Conservation (phyloP, 441 rosid species). For the Flueggea neowawraea region DNA sequence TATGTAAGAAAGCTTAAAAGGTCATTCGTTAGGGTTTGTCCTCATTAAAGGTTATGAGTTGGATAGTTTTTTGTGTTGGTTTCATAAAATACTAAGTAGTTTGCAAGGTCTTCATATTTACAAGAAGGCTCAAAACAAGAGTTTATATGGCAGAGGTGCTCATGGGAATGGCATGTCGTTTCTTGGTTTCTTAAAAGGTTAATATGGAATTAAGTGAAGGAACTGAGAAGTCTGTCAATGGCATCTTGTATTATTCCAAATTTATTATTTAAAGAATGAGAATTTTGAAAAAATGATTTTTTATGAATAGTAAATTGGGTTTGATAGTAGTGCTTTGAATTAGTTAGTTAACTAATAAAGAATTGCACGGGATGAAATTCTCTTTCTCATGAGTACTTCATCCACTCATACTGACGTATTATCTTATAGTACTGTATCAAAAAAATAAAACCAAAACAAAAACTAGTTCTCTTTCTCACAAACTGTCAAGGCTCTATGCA, state of each 20-base stretch:
- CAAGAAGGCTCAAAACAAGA: constrained; percentile 2
- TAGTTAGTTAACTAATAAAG: too few species aligned
- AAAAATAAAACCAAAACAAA: too few species aligned
- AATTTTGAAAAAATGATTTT: constrained; percentile 21
- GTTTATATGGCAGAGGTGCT: constrained; percentile 33
- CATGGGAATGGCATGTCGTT: constrained; percentile 45
- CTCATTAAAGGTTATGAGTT: constrained; percentile 30
- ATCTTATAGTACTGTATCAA: too few species aligned
- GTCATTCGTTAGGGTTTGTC: constrained; percentile 39
- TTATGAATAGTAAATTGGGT: constrained; percentile 17
- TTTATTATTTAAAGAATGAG: constrained; percentile 19
- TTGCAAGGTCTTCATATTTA: constrained; percentile 1
- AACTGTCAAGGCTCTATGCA: too few species aligned
- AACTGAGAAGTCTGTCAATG: constrained; percentile 25
- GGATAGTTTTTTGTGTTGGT: constrained; percentile 14
- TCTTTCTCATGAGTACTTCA: too few species aligned
- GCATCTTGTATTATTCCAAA: constrained; percentile 30
- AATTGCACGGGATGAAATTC: too few species aligned
- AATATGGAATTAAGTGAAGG: constrained; percentile 22
- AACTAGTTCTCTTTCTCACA: too few species aligned
- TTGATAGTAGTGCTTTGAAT: too few species aligned
- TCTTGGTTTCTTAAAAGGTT: constrained; percentile 17
- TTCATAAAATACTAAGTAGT: constrained; percentile 17
- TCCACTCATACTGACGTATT: too few species aligned
- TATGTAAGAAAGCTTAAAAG: constrained; percentile 27